phyloP scores from a whole-genome alignment of 164 flowering plant species.

The Nymphaea colorata region DNA sequence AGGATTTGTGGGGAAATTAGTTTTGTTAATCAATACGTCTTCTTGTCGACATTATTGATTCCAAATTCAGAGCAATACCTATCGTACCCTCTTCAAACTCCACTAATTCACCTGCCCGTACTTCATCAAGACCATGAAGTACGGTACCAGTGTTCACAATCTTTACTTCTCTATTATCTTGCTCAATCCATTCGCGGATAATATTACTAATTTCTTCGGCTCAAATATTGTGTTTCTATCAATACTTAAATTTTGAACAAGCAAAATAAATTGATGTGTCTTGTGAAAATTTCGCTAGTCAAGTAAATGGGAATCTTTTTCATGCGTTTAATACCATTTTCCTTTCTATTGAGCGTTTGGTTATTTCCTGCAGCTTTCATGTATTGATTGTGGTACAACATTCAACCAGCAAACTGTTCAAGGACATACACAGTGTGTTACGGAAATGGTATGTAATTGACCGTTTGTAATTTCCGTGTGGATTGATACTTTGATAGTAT shows the following conservation, averaged over 20 bases:
- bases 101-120: background rate
- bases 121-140: background rate
- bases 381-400: conserved; percentile 83
- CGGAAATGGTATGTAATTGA: conserved; percentile 54
- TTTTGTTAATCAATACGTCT: too few species aligned
- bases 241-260: background rate
- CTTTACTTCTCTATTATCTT: background rate
- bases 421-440: conserved; percentile 70
- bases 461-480: background rate
- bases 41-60: too few species aligned
- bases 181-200: background rate
- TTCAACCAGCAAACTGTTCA: conserved; percentile 73
- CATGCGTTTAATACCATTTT: too few species aligned
- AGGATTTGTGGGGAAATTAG: too few species aligned
- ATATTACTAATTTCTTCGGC: background rate
- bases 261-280: too few species aligned
- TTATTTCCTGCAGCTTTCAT: conserved; percentile 50
- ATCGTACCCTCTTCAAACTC: background rate
- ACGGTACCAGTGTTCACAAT: background rate
- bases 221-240: background rate
- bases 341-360: background rate
- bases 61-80: background rate
- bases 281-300: too few species aligned
- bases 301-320: too few species aligned
- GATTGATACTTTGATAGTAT: too few species aligned